Percentiles rank a stretch among this genome's conserved stretches.
phyloP scores from a whole-genome alignment of 106 monocot genomes.

The Hemerocallis citrina region DNA sequence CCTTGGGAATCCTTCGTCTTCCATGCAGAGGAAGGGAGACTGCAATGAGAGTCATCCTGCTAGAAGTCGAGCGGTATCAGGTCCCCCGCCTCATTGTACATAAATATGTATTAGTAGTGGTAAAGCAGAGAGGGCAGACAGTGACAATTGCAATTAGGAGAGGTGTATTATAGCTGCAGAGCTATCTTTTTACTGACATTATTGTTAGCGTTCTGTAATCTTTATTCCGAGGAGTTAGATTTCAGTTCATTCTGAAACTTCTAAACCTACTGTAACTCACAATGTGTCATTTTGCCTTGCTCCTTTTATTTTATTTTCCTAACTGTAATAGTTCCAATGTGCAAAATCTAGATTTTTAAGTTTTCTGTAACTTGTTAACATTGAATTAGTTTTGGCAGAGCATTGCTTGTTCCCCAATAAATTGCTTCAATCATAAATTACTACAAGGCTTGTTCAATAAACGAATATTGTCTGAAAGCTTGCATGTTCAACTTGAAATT shows the following conservation, averaged over 20 bases:
- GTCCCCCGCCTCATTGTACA: slow-evolving; percentile 33
- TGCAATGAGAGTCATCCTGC: not conserved
- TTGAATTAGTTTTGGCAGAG: not conserved
- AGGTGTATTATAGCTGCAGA: slow-evolving; percentile 34
- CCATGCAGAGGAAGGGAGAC: slow-evolving; percentile 3
- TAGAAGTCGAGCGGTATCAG: slow-evolving; percentile 12
- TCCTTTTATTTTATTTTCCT: no score
- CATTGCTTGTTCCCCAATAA: no score
- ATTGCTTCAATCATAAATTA: no score
- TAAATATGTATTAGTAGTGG: slow-evolving; percentile 46
- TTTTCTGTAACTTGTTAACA: not conserved
- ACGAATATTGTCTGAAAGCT: no score
- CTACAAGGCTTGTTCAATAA: no score
- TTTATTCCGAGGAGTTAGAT: not conserved
- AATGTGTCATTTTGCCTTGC: slow-evolving; percentile 3
- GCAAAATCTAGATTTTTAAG: not conserved
- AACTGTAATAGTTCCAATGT: not conserved
- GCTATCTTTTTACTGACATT: not conserved
- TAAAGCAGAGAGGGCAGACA: slow-evolving; percentile 34
- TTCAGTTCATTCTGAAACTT: not conserved
- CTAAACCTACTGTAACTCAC: not conserved
- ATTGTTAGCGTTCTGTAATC: not conserved
- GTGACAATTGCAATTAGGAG: slow-evolving; percentile 14
- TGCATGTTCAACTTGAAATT: no score
- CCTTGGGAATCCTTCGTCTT: not conserved